phyloP scores from a whole-genome alignment of 208 protist species.

The Wallacemonas rigidus region DNA sequence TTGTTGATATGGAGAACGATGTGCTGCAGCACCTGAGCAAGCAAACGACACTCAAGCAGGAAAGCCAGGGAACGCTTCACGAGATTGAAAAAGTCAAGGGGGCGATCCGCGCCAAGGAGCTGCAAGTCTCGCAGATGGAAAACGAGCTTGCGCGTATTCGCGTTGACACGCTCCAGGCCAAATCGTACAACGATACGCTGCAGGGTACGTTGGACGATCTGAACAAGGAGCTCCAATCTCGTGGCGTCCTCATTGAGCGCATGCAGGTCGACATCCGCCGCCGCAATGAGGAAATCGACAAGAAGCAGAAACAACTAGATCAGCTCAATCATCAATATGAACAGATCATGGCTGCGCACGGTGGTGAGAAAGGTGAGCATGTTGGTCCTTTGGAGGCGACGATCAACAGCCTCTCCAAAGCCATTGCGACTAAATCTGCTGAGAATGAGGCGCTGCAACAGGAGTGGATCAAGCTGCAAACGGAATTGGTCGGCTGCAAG shows the following conservation, averaged over 20 bases:
- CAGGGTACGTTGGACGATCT: slow-evolving; percentile 83
- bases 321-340: slow-evolving; percentile 96
- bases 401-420: slow-evolving; percentile 94
- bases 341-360: slow-evolving; percentile 70
- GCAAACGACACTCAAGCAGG: slow-evolving; percentile 94
- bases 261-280: slow-evolving; percentile 96
- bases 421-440: slow-evolving; percentile 86
- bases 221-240: slow-evolving; percentile 90
- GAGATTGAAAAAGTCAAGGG: slow-evolving; percentile 93
- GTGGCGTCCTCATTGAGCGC: slow-evolving; percentile 90
- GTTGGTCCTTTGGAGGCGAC: slow-evolving; percentile 94
- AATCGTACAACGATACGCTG: slow-evolving; percentile 92
- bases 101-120: slow-evolving; percentile 91
- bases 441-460: slow-evolving; percentile 94
- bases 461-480: slow-evolving; percentile 95
- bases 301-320: slow-evolving; percentile 96
- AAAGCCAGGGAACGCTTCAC: slow-evolving; percentile 81
- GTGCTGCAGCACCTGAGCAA: slow-evolving; percentile 88
- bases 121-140: slow-evolving; percentile 93
- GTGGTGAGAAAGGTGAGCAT: slow-evolving; percentile 82
- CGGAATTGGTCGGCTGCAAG: slow-evolving; percentile 93
- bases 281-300: slow-evolving; percentile 95
- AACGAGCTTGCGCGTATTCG: slow-evolving; percentile 96
- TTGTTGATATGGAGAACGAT: slow-evolving; percentile 88
- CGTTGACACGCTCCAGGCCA: slow-evolving; percentile 94